Evolutionary conservation across 345 rosid genomes (phyloP).

Genomic region (Gynandropsis gynandra): DNA sequence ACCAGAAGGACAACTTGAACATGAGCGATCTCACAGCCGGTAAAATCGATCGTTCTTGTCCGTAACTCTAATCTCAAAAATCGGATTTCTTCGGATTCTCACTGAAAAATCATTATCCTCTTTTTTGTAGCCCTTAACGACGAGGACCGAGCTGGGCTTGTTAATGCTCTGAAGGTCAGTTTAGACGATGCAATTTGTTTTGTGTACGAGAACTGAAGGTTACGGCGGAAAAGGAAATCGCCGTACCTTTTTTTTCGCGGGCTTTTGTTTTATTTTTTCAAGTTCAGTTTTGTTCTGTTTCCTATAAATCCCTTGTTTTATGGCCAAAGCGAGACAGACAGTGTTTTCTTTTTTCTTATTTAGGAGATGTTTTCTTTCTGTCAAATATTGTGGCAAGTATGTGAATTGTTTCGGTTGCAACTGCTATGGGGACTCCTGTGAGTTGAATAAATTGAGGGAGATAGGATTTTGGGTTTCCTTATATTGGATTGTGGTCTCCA

Average conservation of each 20-base stretch:
- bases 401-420: too few species aligned
- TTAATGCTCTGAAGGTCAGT: slow-evolving; percentile 64
- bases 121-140: slow-evolving; percentile 51
- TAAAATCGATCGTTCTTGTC: slow-evolving; percentile 10
- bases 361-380: neutral
- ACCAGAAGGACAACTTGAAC: slow-evolving; percentile 51
- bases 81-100: neutral
- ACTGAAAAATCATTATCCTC: neutral
- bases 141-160: slow-evolving; percentile 70
- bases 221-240: neutral
- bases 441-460: too few species aligned
- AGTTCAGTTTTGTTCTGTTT: neutral
- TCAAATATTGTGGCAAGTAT: neutral
- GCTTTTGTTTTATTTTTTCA: neutral
- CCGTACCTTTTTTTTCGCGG: neutral
- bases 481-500: too few species aligned
- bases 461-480: too few species aligned
- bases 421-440: too few species aligned
- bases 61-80: neutral
- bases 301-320: too few species aligned
- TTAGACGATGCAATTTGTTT: neutral
- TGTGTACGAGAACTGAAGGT: neutral
- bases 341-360: neutral
- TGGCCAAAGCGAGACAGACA: too few species aligned
- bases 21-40: slow-evolving; percentile 72